Conservation (phyloP, 805 yeast species). For the Starmerella vitae region DNA sequence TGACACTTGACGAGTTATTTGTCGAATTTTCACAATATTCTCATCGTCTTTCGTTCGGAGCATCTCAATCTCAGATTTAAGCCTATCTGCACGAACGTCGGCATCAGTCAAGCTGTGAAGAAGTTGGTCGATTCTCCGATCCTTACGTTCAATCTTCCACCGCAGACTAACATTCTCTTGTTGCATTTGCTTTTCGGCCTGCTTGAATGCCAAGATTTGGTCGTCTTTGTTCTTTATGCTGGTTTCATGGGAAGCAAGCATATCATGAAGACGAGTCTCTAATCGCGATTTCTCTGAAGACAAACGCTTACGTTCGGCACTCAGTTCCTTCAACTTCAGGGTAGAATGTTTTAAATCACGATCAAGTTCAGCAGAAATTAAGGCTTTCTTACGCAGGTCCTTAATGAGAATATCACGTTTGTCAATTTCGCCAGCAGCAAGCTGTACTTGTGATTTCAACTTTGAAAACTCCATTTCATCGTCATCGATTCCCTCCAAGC, state of each 20-base stretch:
- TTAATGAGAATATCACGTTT: slow-evolving; percentile 9
- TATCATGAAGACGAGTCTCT: slow-evolving; percentile 34
- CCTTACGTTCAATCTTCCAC: slow-evolving; percentile 22
- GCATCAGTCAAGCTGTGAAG: slow-evolving; percentile 42
- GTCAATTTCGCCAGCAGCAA: slow-evolving; percentile 4
- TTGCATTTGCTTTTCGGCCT: slow-evolving; percentile 18
- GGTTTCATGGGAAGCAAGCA: slow-evolving; percentile 30
- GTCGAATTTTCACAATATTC: slow-evolving; percentile 22
- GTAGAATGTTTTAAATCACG: slow-evolving; percentile 43
- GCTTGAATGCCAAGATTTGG: slow-evolving; percentile 27
- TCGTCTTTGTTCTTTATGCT: slow-evolving; percentile 24
- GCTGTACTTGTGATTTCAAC: slow-evolving; percentile 5
- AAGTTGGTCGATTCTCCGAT: slow-evolving; percentile 21
- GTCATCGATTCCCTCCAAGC: slow-evolving; percentile 9
- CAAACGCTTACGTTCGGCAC: slow-evolving; percentile 49
- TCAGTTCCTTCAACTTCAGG: slow-evolving; percentile 45
- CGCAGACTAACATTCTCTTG: slow-evolving; percentile 20
- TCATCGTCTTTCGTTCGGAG: slow-evolving; percentile 19
- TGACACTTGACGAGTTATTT: slow-evolving; percentile 39
- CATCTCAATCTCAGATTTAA: slow-evolving; percentile 30
- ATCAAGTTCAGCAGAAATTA: slow-evolving; percentile 6
- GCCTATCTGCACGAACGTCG: slow-evolving; percentile 35
- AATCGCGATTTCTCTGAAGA: slow-evolving; percentile 37
- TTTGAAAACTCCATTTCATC: slow-evolving; percentile 4
- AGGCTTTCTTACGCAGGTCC: slow-evolving; percentile 3